Evolutionary conservation across 495 filamentous ascomycete genomes (phyloP), one percentile per base, ranked within the genome.

Genomic region (Penicillium mononematosum): DNA sequence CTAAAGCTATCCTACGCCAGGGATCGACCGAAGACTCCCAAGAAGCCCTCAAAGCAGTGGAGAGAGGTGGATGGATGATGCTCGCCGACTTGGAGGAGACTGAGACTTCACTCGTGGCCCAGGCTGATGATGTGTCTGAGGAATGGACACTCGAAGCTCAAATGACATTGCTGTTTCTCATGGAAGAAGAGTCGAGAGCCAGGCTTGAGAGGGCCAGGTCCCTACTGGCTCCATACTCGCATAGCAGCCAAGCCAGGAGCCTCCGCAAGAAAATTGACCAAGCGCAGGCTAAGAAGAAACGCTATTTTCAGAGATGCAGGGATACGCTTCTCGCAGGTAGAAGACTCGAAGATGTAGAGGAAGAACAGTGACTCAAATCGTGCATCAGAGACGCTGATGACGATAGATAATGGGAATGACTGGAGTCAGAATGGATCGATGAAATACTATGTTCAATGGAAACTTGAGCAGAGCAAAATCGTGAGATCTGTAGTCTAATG

Each of bases 371-470:
- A 46, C 6, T 17, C 12, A 5, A n/a, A 27, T 29, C 22, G 7
- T 29, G 24, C 12, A 9, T 45, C 14, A 10, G 11, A 25, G 22
- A 29, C 20, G 11, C 20, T n/a, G 43, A 25, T 45, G 11, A 9
- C 20, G 43, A 16, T 9, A 16, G 43, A 5, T 6, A 4, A 12
- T 8, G 34, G 34, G 34, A 4, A 16, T 46, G 44, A 29, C 29
- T n/a, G 7, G 24, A 17, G 27, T 48, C 9, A 20, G 3, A 29
- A 19, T 47, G 16, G 45, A 32, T n/a, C 3, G 6, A 2, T 32
- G 10, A 20, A 31, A 48, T 48, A 34, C 31, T 38, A 50, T 50
- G 31, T 38, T n/a, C 47, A 38, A 10, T 50, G 25, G 20, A 20
- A 32, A 48, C 10, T 17, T 20, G 45, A 2, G 25, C 17, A 4